Percentiles rank a stretch among this genome's conserved stretches.
Conservation (phyloP, 371 early-diverging fungal genomes). For the Rhizopus microsporus region DNA sequence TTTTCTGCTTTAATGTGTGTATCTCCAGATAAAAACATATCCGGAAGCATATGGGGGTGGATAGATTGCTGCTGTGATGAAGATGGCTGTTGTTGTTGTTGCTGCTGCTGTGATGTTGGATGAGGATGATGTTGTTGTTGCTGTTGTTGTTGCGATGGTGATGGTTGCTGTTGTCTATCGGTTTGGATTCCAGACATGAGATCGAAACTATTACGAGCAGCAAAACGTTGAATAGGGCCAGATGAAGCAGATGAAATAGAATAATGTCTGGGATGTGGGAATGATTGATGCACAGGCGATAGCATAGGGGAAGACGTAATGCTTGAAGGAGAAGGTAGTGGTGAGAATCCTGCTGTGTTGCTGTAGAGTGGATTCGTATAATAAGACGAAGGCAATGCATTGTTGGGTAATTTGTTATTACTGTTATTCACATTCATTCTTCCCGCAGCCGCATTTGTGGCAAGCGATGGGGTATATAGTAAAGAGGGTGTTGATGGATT, state of each 20-base stretch:
- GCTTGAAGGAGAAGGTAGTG: conserved; percentile 40
- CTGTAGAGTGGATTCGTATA: neutral
- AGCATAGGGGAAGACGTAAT: conserved; percentile 44
- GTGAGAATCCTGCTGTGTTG: conserved; percentile 27
- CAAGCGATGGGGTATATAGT: neutral
- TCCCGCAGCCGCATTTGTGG: conserved; percentile 8
- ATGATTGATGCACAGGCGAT: conserved; percentile 40
- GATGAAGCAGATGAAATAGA: conserved; percentile 27
- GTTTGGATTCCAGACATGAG: conserved; percentile 11
- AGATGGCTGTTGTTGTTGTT: neutral
- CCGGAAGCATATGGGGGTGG: conserved; percentile 33
- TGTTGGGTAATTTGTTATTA: conserved; percentile 14
- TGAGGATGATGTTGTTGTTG: conserved; percentile 5
- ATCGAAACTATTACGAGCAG: conserved; percentile 22
- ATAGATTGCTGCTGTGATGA: conserved; percentile 1
- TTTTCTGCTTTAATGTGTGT: conserved; percentile 11
- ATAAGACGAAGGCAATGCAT: neutral
- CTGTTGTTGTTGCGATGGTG: conserved; percentile 7
- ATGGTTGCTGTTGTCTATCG: conserved; percentile 1
- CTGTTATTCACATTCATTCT: conserved; percentile 30
- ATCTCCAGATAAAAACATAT: conserved; percentile 14
- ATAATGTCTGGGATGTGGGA: conserved; percentile 26
- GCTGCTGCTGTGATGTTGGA: neutral
- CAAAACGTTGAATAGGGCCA: conserved; percentile 17
- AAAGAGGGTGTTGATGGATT: neutral